Conservation (phyloP, 306 rosid species). For the Casuarina cunninghamiana region DNA sequence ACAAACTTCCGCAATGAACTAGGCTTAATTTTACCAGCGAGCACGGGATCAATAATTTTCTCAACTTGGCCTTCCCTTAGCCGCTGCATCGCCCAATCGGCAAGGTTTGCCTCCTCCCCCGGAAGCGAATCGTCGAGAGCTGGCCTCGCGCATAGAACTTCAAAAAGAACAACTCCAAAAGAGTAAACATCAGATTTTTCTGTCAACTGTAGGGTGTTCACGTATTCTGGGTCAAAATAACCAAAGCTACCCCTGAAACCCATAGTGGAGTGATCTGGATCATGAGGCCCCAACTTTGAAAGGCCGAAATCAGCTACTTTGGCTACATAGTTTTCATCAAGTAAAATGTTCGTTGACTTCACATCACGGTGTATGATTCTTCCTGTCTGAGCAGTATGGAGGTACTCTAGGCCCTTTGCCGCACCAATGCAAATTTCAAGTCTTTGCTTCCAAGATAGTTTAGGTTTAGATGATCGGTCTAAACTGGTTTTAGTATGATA, state of each 20-base stretch:
- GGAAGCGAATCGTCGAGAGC: conserved; percentile 34
- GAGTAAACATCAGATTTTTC: conserved; percentile 36
- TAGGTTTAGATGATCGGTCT: not conserved
- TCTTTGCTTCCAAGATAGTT: conserved; percentile 23
- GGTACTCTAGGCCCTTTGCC: conserved; percentile 21
- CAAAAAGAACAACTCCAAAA: conserved; percentile 57
- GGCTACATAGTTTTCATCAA: conserved; percentile 24
- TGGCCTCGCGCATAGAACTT: conserved; percentile 53
- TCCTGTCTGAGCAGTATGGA: conserved; percentile 1
- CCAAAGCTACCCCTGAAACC: conserved; percentile 46
- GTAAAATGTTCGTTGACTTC: conserved; percentile 26
- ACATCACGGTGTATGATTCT: conserved; percentile 24
- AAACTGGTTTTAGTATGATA: not conserved
- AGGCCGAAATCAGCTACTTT: conserved; percentile 62
- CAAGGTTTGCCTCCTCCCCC: conserved; percentile 40
- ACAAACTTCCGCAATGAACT: conserved; percentile 45
- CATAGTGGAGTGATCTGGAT: not conserved
- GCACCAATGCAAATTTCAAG: conserved; percentile 18
- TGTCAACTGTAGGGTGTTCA: no score
- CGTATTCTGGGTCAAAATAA: conserved; percentile 38
- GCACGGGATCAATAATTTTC: conserved; percentile 39
- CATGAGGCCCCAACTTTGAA: conserved; percentile 48
- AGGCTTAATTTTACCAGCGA: conserved; percentile 34
- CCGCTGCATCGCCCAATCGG: conserved; percentile 50
- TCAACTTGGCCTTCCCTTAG: conserved; percentile 35